Base-by-base conservation (phyloP, 2,329 filamentous ascomycete genomes). In the Aspergillus aculeatinus region DNA sequence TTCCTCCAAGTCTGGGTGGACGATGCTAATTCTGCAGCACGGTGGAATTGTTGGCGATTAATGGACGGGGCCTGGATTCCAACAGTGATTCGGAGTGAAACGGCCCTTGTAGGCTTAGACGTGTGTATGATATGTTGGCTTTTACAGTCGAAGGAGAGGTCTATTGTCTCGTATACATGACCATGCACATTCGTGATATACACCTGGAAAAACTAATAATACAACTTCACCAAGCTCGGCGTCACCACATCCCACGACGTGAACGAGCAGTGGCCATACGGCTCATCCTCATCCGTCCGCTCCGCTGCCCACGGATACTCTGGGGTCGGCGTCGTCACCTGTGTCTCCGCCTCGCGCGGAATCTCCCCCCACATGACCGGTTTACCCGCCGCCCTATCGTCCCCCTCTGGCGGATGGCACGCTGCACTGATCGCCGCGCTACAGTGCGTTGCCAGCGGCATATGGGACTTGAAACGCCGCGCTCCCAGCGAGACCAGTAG, bases 361-460 rank as follows among this genome's bases (percentile, higher is more conserved):
- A 63, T 42, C 19, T 58, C 65, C 5, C 72, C 73, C 73, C 71
- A 76, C 60, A 63, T 64, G 0, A 75, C 62, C 2, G 66, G 67
- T 16, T 60, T 64, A 48, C 60, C 11, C 11, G 68, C 35, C 29
- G 61, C 61, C 5, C 56, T 49, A 11, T 68, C 67, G 42, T 65
- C 67, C 2, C 21, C 39, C 0, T 57, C 51, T 2, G 63, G 60
- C 3, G 62, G 62, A 61, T 74, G 72, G 16, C 71, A 76, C 0
- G 72, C 72, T 2, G 73, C 74, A 54, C 72, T 73, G 21, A 76
- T 77, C 0, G 68, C 72, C 16, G 67, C 70, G 29, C 70, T 73
- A 54, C 66, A 72, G 48, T 63, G 65, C 1, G 61, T 57, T 4
- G 68, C 69, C 5, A 76, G 23, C 1, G 73, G 71, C 56, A 75